These are phyloP conservation scores for Arctostaphylos glauca DNA, from an alignment of 148 eudicot genomes.

Conservation along the genomic window DNA sequence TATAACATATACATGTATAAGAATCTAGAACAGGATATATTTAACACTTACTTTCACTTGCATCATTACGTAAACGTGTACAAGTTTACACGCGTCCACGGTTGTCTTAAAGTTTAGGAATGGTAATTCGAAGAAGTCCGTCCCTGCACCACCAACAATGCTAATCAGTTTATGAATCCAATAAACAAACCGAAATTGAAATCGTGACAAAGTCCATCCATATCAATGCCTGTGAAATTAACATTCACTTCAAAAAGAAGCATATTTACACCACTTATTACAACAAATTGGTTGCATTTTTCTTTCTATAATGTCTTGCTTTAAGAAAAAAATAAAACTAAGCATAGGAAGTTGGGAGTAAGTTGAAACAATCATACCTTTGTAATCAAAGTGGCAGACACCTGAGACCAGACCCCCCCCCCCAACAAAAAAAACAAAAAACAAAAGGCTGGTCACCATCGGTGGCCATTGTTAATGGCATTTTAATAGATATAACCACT, in stretches of 20 bases:
- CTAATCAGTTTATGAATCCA: background rate
- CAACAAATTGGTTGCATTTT: background rate
- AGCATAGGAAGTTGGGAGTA: background rate
- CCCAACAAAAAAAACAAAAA: too few species aligned
- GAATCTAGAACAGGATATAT: background rate
- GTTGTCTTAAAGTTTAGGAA: slow-evolving; percentile 44
- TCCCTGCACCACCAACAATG: slow-evolving; percentile 46
- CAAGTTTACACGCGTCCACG: background rate
- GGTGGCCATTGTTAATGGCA: too few species aligned
- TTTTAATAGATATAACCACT: too few species aligned
- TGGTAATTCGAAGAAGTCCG: slow-evolving; percentile 51
- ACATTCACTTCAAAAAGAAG: background rate
- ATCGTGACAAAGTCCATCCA: background rate
- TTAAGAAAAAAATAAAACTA: background rate
- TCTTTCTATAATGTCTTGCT: background rate
- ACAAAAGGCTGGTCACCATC: too few species aligned
- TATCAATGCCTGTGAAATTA: background rate
- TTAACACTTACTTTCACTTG: background rate
- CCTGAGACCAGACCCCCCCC: too few species aligned
- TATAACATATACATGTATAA: background rate
- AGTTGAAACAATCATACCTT: background rate
- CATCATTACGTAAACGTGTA: background rate
- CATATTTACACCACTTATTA: background rate
- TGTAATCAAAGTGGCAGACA: background rate
- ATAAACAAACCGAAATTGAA: background rate